A percentile compares a stretch with the other conserved stretches of the same genome.
These are phyloP conservation scores for Vitis cinerea DNA, from an alignment of 164 flowering plant genomes.

Conservation along the genomic window DNA sequence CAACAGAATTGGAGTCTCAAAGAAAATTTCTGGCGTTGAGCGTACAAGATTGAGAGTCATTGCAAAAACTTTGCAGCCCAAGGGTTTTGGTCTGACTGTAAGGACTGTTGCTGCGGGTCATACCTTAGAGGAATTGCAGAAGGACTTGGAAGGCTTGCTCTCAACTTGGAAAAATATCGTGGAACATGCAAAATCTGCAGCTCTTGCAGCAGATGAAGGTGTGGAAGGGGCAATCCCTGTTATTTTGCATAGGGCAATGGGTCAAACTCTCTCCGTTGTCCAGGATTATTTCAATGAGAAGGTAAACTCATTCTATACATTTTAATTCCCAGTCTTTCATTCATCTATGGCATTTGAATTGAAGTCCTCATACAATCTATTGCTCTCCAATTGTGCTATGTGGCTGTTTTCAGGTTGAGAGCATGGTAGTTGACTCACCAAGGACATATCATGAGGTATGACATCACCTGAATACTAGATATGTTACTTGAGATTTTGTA, in stretches of 20 bases:
- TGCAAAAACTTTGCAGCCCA: constrained; percentile 89
- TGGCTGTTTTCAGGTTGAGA: constrained; percentile 57
- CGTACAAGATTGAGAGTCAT: constrained; percentile 81
- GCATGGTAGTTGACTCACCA: constrained; percentile 87
- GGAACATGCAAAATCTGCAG: constrained; percentile 89
- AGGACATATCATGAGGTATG: constrained; percentile 93
- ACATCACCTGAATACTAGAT: background rate
- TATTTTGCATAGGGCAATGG: constrained; percentile 87
- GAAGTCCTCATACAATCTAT: background rate
- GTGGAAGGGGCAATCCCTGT: constrained; percentile 85
- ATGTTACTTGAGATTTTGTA: background rate
- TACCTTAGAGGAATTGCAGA: constrained; percentile 82
- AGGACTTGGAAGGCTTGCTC: constrained; percentile 84
- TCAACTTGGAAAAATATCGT: constrained; percentile 81
- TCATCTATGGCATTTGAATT: background rate
- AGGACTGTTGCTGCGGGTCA: constrained; percentile 96
- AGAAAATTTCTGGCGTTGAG: constrained; percentile 82
- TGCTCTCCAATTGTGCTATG: background rate
- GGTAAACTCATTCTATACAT: constrained; percentile 30
- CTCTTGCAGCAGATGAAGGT: constrained; percentile 97
- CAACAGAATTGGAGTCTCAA: constrained; percentile 77
- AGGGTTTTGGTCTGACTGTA: constrained; percentile 88
- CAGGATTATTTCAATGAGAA: constrained; percentile 91
- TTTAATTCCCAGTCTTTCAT: background rate
- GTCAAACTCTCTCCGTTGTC: constrained; percentile 87